These are phyloP conservation scores for Mortierella antarctica DNA, from an alignment of 192 early-diverging fungal genomes.

Conservation along the genomic window DNA sequence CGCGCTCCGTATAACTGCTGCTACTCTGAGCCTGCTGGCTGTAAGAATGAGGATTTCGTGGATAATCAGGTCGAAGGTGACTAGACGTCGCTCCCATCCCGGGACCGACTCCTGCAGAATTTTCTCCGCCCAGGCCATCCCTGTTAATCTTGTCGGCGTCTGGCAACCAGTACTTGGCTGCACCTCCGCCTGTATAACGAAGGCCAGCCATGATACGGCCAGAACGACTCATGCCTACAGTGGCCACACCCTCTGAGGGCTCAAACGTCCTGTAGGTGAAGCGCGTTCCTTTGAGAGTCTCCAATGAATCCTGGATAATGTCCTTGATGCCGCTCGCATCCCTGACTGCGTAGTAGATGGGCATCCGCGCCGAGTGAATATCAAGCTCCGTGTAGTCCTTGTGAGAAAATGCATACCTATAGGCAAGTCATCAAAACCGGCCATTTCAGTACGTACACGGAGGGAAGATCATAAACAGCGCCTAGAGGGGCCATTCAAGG, in stretches of 20 bases:
- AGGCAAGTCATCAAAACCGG: neutral
- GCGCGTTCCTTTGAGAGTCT: slow-evolving; percentile 79
- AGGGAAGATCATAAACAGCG: neutral
- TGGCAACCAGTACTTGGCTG: slow-evolving; percentile 65
- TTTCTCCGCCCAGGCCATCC: slow-evolving; percentile 78
- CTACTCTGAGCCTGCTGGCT: slow-evolving; percentile 22
- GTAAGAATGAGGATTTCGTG: slow-evolving; percentile 26
- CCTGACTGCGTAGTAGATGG: slow-evolving; percentile 78
- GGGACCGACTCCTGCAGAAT: slow-evolving; percentile 35
- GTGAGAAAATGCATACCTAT: slow-evolving; percentile 79
- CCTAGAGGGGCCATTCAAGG: neutral
- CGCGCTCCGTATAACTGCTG: slow-evolving; percentile 22
- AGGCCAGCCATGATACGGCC: slow-evolving; percentile 69
- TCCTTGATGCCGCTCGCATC: slow-evolving; percentile 89
- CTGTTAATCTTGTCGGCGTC: slow-evolving; percentile 51
- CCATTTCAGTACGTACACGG: neutral
- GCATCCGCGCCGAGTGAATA: slow-evolving; percentile 78
- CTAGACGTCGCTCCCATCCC: slow-evolving; percentile 71
- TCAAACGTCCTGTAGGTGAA: slow-evolving; percentile 88
- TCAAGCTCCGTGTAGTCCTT: slow-evolving; percentile 78
- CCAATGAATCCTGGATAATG: slow-evolving; percentile 81
- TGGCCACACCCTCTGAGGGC: slow-evolving; percentile 72
- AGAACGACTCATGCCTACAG: slow-evolving; percentile 63
- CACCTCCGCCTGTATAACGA: slow-evolving; percentile 61
- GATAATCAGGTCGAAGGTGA: slow-evolving; percentile 26